These are phyloP conservation scores for Plasmodium gaboni DNA, from an alignment of 169 alveolate species.

Conservation along the genomic window DNA sequence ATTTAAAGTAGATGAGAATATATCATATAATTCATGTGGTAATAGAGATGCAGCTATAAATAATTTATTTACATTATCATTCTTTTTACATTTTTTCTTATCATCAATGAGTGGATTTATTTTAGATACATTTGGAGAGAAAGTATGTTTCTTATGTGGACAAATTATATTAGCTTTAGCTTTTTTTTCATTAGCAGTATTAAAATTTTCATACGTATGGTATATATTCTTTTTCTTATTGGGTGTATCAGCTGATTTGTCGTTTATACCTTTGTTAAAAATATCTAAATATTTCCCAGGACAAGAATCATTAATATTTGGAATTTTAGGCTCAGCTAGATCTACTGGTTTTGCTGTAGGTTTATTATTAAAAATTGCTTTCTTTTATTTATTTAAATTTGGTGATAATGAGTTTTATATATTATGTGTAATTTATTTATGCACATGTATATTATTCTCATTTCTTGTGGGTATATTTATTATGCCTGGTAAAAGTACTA, in stretches of 20 bases:
- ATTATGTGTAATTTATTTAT: constrained; percentile 38
- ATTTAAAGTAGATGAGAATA: constrained; percentile 30
- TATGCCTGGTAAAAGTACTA: constrained; percentile 24
- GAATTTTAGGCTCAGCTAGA: constrained; percentile 70
- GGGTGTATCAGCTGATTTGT: constrained; percentile 74
- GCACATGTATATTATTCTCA: constrained; percentile 21
- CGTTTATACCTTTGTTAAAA: constrained; percentile 68
- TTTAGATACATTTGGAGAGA: constrained; percentile 68
- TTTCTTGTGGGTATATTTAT: constrained; percentile 63
- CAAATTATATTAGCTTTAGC: constrained; percentile 36
- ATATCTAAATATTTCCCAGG: constrained; percentile 54
- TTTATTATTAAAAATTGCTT: constrained; percentile 27
- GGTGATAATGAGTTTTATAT: constrained; percentile 40
- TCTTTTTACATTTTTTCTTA: constrained; percentile 67
- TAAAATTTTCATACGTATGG: constrained; percentile 56
- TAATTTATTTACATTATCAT: constrained; percentile 59
- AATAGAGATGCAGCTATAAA: constrained; percentile 67
- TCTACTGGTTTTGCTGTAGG: constrained; percentile 61
- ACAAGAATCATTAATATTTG: constrained; percentile 62
- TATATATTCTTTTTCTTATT: constrained; percentile 42
- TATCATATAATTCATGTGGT: constrained; percentile 43
- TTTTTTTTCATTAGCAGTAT: constrained; percentile 17
- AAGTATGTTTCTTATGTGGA: constrained; percentile 55
- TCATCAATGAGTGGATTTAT: constrained; percentile 68
- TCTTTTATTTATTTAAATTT: constrained; percentile 32